These are phyloP conservation scores for Myxozyma mucilagina DNA, from an alignment of 805 yeast species.

Conservation along the genomic window DNA sequence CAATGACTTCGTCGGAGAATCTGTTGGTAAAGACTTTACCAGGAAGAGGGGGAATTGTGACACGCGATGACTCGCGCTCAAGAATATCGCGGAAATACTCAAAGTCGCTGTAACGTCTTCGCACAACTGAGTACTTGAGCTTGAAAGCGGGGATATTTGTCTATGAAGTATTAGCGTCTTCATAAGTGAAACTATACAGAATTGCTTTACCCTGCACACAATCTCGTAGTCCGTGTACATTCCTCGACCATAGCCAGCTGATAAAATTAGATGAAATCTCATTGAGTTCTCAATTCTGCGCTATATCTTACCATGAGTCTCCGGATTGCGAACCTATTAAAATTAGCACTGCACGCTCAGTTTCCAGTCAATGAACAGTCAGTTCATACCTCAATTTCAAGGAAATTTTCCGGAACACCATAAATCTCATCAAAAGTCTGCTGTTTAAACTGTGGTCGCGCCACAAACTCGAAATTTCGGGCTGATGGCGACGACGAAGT, in stretches of 20 bases:
- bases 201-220: conserved; percentile 67
- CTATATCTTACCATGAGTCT: conserved; percentile 64
- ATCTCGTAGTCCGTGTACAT: conserved; percentile 92
- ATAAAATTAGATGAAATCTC: not conserved
- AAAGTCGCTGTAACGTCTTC: conserved; percentile 88
- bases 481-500: conserved; percentile 17
- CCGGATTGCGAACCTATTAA: conserved; percentile 59
- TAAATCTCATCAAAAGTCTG: conserved; percentile 80
- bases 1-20: conserved; percentile 80
- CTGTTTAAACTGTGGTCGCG: conserved; percentile 47
- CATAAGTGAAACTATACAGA: too few relatives aligned
- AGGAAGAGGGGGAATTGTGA: conserved; percentile 83
- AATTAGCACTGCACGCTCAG: too few relatives aligned
- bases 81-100: conserved; percentile 74
- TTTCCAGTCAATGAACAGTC: not conserved
- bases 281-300: not conserved
- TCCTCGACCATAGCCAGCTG: conserved; percentile 48
- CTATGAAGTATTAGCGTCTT: conserved; percentile 22
- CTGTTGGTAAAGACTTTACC: conserved; percentile 81
- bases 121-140: conserved; percentile 60
- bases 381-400: conserved; percentile 77
- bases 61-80: conserved; percentile 73
- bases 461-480: conserved; percentile 23
- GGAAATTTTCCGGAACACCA: conserved; percentile 91
- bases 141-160: conserved; percentile 90